phyloP scores from a whole-genome alignment of 164 flowering plant genomes.

The Kalanchoe fedtschenkoi region DNA sequence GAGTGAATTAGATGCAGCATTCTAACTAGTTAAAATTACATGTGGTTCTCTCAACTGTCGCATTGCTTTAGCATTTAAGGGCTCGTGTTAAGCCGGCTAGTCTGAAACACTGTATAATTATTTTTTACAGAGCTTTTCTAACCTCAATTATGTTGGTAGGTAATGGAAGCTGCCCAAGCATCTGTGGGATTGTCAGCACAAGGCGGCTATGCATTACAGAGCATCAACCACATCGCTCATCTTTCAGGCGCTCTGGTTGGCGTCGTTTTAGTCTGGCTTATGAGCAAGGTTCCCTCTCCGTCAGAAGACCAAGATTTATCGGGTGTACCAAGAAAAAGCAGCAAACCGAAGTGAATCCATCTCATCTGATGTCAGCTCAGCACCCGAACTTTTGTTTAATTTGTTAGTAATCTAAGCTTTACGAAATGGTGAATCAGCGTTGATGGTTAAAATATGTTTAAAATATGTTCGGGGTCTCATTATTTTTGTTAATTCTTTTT shows the following conservation, averaged over 20 bases:
- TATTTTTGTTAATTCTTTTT: not conserved
- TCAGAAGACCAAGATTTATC: constrained; percentile 23
- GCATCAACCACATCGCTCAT: constrained; percentile 88
- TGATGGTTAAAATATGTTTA: no score
- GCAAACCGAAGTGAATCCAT: not conserved
- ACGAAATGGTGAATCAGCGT: no score
- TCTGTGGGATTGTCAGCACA: constrained; percentile 55
- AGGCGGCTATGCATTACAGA: constrained; percentile 39
- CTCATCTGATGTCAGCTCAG: not conserved
- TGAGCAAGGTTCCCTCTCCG: constrained; percentile 54
- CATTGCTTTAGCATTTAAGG: no score
- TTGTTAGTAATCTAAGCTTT: not conserved
- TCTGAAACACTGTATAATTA: not conserved
- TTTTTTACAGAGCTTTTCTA: not conserved
- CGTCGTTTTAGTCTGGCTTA: constrained; percentile 67
- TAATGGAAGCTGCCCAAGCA: constrained; percentile 97
- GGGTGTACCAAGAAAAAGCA: constrained; percentile 10
- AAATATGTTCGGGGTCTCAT: not conserved
- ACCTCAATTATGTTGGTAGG: constrained; percentile 28
- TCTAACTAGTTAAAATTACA: no score
- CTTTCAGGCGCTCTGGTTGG: constrained; percentile 94
- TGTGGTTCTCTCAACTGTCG: no score
- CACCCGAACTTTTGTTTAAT: not conserved
- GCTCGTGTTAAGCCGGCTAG: not conserved
- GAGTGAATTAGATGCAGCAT: no score